phyloP scores from a whole-genome alignment of 805 yeast genomes.

The Ogataea methylovora region DNA sequence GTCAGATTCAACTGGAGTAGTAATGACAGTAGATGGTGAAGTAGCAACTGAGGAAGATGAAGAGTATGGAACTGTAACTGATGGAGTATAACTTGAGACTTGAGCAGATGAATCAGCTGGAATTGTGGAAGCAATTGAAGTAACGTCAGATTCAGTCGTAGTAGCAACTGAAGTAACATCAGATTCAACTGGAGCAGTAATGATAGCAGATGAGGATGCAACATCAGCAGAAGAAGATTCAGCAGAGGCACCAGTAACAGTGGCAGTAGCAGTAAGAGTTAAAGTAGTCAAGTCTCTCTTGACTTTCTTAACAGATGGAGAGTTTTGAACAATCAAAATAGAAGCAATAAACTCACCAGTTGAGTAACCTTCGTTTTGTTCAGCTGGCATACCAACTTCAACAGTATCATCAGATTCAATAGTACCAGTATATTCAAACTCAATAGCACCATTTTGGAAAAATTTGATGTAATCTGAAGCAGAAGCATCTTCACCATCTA shows the following conservation, averaged over 20 bases:
- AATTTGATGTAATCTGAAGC: not conserved
- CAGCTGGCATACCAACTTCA: not conserved
- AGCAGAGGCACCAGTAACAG: not conserved
- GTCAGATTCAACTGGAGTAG: not conserved
- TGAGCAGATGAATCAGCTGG: not conserved
- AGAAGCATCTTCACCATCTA: not conserved
- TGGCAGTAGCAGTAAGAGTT: slow-evolving; percentile 1
- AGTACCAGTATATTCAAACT: not conserved
- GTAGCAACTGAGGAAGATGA: not conserved
- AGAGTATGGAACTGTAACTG: not conserved
- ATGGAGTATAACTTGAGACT: not conserved
- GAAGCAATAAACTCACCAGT: slow-evolving; percentile 1
- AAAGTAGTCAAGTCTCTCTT: slow-evolving; percentile 1
- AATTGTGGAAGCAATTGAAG: no score
- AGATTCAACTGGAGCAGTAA: not conserved
- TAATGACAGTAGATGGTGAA: not conserved
- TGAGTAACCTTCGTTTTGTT: not conserved
- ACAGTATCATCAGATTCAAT: not conserved
- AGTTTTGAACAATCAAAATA: not conserved
- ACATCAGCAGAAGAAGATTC: not conserved
- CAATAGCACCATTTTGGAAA: no score
- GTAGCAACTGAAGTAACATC: not conserved
- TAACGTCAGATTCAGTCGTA: not conserved
- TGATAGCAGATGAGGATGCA: not conserved
- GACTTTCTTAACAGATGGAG: not conserved